Conservation (phyloP, 495 filamentous ascomycete genomes). For the Tuber microsphaerosporum region DNA sequence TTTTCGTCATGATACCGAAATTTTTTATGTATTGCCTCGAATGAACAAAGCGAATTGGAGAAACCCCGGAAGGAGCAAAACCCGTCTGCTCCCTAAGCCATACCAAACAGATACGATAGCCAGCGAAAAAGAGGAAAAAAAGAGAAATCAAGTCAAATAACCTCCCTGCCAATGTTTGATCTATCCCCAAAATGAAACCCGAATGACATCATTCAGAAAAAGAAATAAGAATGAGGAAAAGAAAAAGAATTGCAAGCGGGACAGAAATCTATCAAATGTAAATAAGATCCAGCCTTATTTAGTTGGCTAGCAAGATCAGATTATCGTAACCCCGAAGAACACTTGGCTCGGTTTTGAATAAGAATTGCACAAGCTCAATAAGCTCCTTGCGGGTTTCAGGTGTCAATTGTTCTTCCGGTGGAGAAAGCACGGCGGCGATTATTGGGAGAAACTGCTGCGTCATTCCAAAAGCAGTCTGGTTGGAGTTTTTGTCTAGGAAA, state of each 20-base stretch:
- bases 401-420: slow-evolving; percentile 76
- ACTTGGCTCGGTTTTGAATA: slow-evolving; percentile 50
- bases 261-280: not conserved
- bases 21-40: not conserved
- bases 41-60: slow-evolving; percentile 2
- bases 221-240: not conserved
- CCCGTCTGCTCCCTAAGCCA: slow-evolving; percentile 4
- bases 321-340: slow-evolving; percentile 37
- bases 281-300: not conserved
- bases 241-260: not conserved
- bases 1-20: not conserved
- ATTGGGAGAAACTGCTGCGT: slow-evolving; percentile 71
- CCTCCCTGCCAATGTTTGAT: slow-evolving; percentile 13
- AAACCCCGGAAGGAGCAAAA: slow-evolving; percentile 11
- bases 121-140: slow-evolving; percentile 7
- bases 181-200: slow-evolving; percentile 11
- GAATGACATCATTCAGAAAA: not conserved
- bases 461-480: slow-evolving; percentile 64
- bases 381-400: slow-evolving; percentile 67
- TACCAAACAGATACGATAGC: slow-evolving; percentile 15
- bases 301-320: slow-evolving; percentile 22
- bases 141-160: slow-evolving; percentile 28
- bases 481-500: slow-evolving; percentile 58
- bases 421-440: slow-evolving; percentile 69
- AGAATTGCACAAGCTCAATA: slow-evolving; percentile 62